These are phyloP conservation scores for Mycosphaerella arachidis DNA, from an alignment of 2,329 filamentous ascomycete species.

Conservation along the genomic window DNA sequence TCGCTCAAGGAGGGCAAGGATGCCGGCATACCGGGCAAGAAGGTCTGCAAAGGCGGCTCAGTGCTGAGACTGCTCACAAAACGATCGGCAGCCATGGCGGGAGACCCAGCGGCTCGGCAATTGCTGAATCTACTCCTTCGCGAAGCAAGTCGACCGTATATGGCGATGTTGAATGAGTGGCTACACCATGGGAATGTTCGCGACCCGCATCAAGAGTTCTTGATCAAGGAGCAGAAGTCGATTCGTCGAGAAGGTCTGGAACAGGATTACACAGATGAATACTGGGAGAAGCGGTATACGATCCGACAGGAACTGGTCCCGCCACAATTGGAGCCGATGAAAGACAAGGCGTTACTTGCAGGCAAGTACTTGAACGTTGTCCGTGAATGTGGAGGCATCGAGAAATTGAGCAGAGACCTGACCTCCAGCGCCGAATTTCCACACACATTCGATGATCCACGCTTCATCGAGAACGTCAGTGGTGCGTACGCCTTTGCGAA, in stretches of 20 bases:
- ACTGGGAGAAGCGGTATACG: slow-evolving; percentile 97
- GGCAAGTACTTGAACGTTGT: slow-evolving; percentile 98
- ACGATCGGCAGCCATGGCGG: slow-evolving; percentile 82
- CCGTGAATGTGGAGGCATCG: slow-evolving; percentile 90
- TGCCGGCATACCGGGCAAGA: slow-evolving; percentile 77
- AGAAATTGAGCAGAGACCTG: slow-evolving; percentile 52
- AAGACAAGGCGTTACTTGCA: slow-evolving; percentile 89
- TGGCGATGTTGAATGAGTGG: slow-evolving; percentile 99
- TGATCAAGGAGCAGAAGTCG: slow-evolving; percentile 93
- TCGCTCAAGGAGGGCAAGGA: slow-evolving; percentile 83
- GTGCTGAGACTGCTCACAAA: slow-evolving; percentile 85
- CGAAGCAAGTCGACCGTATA: slow-evolving; percentile 89
- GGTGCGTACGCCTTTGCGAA: slow-evolving; percentile 93
- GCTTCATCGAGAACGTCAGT: slow-evolving; percentile 94
- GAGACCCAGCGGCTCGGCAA: slow-evolving; percentile 80
- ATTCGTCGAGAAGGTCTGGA: slow-evolving; percentile 87
- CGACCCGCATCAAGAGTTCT: slow-evolving; percentile 88
- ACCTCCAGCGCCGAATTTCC: slow-evolving; percentile 90
- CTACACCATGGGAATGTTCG: slow-evolving; percentile 92
- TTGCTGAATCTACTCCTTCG: slow-evolving; percentile 76
- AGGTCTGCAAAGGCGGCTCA: slow-evolving; percentile 92
- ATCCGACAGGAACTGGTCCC: slow-evolving; percentile 87
- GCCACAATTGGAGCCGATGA: slow-evolving; percentile 82
- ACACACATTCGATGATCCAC: slow-evolving; percentile 80
- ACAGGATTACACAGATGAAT: slow-evolving; percentile 97